Percentiles rank a stretch among this genome's conserved stretches.
Evolutionary conservation across 2,329 filamentous ascomycete species (phyloP).

Genomic region (Sordariomycetes sp.): DNA sequence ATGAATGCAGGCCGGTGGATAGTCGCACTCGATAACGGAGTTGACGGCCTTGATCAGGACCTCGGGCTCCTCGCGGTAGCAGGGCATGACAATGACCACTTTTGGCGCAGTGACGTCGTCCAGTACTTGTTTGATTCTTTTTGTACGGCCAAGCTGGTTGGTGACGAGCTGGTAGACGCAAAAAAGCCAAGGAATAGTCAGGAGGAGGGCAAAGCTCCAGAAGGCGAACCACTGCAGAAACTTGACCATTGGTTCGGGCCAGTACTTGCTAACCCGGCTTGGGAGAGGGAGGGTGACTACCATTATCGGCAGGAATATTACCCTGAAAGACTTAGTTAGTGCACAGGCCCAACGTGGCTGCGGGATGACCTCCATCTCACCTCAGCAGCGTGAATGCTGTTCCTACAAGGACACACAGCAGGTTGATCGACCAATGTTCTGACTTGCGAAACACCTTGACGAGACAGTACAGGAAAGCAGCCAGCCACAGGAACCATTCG

Average conservation of each 20-base stretch:
- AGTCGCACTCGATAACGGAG: slow-evolving; percentile 89
- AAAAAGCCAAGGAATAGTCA: slow-evolving; percentile 86
- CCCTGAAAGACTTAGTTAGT: slow-evolving; percentile 36
- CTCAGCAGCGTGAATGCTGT: slow-evolving; percentile 65
- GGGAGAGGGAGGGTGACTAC: slow-evolving; percentile 84
- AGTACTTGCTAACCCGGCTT: slow-evolving; percentile 58
- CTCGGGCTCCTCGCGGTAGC: slow-evolving; percentile 84
- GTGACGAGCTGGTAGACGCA: slow-evolving; percentile 89
- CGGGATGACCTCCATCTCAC: slow-evolving; percentile 40
- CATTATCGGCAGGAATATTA: slow-evolving; percentile 89
- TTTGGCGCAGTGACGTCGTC: slow-evolving; percentile 85
- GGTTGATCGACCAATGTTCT: slow-evolving; percentile 73
- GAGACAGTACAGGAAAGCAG: slow-evolving; percentile 88
- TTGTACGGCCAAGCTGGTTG: slow-evolving; percentile 72
- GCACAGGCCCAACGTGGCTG: slow-evolving; percentile 2
- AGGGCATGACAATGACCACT: slow-evolving; percentile 93
- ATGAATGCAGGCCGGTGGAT: slow-evolving; percentile 84
- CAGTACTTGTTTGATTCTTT: slow-evolving; percentile 73
- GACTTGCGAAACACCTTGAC: slow-evolving; percentile 84
- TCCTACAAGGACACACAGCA: slow-evolving; percentile 69
- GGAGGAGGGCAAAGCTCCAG: slow-evolving; percentile 77
- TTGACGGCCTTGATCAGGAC: slow-evolving; percentile 79
- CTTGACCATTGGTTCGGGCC: slow-evolving; percentile 58
- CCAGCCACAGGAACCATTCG: slow-evolving; percentile 92
- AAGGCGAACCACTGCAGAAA: slow-evolving; percentile 92